A percentile compares a stretch with the other conserved stretches of the same genome.
Conservation (phyloP, 371 early-diverging fungal species). For the Rhizopus delemar region DNA sequence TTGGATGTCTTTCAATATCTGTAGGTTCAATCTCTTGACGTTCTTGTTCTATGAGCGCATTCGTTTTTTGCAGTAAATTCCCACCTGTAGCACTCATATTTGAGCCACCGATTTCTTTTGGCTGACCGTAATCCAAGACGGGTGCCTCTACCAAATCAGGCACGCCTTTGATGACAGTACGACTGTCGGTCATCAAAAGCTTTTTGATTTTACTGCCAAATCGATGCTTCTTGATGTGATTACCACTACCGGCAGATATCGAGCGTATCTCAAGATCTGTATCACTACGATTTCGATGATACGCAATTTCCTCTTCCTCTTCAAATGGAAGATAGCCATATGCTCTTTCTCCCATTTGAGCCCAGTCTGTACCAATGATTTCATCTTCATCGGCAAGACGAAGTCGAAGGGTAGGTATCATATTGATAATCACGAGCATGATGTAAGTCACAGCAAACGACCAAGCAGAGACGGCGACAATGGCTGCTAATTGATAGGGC, state of each 20-base stretch:
- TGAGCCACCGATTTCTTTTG: conserved; percentile 28
- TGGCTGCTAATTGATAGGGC: conserved; percentile 61
- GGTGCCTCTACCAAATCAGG: conserved; percentile 44
- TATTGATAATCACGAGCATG: conserved; percentile 53
- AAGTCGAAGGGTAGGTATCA: conserved; percentile 54
- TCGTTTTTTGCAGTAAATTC: conserved; percentile 20
- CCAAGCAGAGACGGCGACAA: conserved; percentile 60
- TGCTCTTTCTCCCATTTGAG: conserved; percentile 72
- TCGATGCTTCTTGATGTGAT: conserved; percentile 6
- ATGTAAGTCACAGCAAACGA: conserved; percentile 63
- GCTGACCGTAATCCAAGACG: conserved; percentile 41
- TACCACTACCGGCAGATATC: neutral
- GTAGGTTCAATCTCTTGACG: conserved; percentile 7
- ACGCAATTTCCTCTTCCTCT: conserved; percentile 22
- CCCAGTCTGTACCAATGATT: conserved; percentile 59
- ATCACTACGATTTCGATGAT: neutral
- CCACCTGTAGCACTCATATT: conserved; percentile 12
- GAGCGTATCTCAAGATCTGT: neutral
- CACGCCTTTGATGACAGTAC: conserved; percentile 34
- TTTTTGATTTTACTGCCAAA: conserved; percentile 18
- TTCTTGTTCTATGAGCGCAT: neutral
- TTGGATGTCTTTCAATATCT: conserved; percentile 14
- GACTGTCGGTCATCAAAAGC: conserved; percentile 27
- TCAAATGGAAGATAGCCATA: conserved; percentile 56
- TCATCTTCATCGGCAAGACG: conserved; percentile 64